Evolutionary conservation across 306 rosid genomes (phyloP).

Genomic region (Pueraria montana): DNA sequence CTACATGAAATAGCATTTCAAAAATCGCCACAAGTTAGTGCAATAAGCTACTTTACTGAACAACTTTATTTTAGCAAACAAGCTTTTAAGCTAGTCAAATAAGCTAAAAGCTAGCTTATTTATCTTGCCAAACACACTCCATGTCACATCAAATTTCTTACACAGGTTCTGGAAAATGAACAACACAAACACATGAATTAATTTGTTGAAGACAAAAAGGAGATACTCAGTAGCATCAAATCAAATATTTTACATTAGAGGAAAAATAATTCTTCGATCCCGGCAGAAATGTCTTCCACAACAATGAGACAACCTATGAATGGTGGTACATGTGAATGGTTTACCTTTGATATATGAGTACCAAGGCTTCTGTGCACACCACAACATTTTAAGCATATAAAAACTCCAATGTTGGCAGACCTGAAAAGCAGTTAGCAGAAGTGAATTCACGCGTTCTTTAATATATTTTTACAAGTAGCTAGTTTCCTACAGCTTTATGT

Average conservation of each 20-base stretch:
- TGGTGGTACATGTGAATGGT: conserved; percentile 14
- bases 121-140: background rate
- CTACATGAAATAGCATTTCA: background rate
- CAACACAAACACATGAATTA: conserved; percentile 33
- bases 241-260: conserved; percentile 12
- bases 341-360: conserved; percentile 95
- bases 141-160: background rate
- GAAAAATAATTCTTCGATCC: background rate
- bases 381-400: conserved; percentile 95
- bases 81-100: background rate
- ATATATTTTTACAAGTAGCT: conserved; percentile 26
- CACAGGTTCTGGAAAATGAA: conserved; percentile 38
- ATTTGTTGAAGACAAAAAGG: conserved; percentile 36
- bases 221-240: conserved; percentile 13
- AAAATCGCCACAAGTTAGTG: background rate
- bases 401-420: conserved; percentile 97
- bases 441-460: background rate
- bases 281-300: conserved; percentile 29
- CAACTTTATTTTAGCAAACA: background rate
- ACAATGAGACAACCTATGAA: conserved; percentile 38
- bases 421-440: conserved; percentile 60
- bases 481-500: conserved; percentile 40
- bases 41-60: background rate
- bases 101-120: background rate
- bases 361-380: conserved; percentile 98